Percentiles rank a stretch among this genome's conserved stretches.
Conservation (phyloP, 805 yeast genomes). For the Yarrowia osloensis region DNA sequence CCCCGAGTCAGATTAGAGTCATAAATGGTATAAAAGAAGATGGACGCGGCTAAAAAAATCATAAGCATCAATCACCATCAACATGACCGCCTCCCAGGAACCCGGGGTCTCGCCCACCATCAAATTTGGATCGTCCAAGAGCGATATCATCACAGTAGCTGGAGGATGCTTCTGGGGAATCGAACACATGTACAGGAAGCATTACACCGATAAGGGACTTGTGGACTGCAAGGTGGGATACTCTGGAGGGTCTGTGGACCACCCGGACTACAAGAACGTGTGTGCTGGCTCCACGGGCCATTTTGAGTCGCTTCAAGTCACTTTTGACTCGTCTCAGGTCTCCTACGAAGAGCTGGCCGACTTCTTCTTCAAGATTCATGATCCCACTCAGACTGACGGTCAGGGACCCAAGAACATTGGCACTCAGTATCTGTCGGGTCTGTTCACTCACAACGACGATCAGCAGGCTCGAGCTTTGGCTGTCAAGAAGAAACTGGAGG, state of each 20-base stretch:
- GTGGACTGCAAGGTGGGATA: constrained; percentile 80
- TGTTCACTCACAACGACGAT: constrained; percentile 58
- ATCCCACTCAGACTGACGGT: constrained; percentile 75
- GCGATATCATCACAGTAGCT: constrained; percentile 43
- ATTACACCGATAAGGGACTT: constrained; percentile 61
- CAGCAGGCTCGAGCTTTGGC: constrained; percentile 49
- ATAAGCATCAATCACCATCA: neutral
- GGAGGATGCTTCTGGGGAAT: constrained; percentile 60
- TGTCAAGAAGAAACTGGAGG: constrained; percentile 56
- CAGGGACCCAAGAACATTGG: constrained; percentile 83
- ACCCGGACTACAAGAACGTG: constrained; percentile 68
- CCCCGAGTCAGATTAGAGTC: constrained; percentile 19
- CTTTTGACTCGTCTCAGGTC: constrained; percentile 67
- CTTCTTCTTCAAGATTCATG: constrained; percentile 86
- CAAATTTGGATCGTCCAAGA: neutral
- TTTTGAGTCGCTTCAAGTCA: constrained; percentile 79
- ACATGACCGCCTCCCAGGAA: neutral
- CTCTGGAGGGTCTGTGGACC: constrained; percentile 64
- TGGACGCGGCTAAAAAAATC: neutral
- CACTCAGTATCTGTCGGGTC: constrained; percentile 81
- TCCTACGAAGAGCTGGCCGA: constrained; percentile 62
- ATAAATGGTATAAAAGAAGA: neutral
- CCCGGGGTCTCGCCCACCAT: constrained; percentile 17
- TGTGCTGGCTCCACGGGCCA: constrained; percentile 70
- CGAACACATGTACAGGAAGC: constrained; percentile 75